Evolutionary conservation across 331 rosid species (phyloP), one percentile per base, ranked within the genome.

Genomic region (Prunus yedoensis): DNA sequence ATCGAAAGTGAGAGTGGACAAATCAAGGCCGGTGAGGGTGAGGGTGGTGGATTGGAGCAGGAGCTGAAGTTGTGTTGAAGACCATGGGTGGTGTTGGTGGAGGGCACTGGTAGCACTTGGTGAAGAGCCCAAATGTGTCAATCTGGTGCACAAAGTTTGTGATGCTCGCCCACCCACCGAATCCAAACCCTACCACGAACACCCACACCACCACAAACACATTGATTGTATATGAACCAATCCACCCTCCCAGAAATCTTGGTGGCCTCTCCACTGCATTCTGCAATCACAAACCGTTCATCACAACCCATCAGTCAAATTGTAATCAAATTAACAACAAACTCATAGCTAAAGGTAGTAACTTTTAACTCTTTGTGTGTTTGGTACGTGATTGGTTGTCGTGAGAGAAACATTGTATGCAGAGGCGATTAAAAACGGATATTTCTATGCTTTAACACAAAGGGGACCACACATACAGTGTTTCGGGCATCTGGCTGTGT

Each of bases 121-220:
- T 95, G 91, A 95, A 95, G 52, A 92, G 89, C 28, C 99, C 99
- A 32, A 95, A 95, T 1, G 99, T 88, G 80, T 95, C 97, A 32
- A 95, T 90, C 64, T 95, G 99, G 86, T 71, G 90, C n/a, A 95
- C 51, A 77, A 95, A 95, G 82, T 95, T 95, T 1, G 87, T 87
- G 88, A 95, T 85, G 71, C 99, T 95, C 61, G 99, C 99, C 99
- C 99, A 95, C 66, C 99, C 99, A 4, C 99, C 99, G 46, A 95
- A 95, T 66, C 97, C 99, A 50, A 95, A 95, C 16, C 99, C 99
- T 8, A 95, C 99, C 0, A 95, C 82, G 4, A 90, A 70, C 20
- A 95, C 96, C 99, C 99, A 95, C 52, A 83, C 96, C 16, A 95
- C 97, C 45, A 95, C 84, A 54, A 95, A 95, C 16, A 80, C 80